Conservation (phyloP, 805 yeast species). For the Sungouiozyma ichnusensis region DNA sequence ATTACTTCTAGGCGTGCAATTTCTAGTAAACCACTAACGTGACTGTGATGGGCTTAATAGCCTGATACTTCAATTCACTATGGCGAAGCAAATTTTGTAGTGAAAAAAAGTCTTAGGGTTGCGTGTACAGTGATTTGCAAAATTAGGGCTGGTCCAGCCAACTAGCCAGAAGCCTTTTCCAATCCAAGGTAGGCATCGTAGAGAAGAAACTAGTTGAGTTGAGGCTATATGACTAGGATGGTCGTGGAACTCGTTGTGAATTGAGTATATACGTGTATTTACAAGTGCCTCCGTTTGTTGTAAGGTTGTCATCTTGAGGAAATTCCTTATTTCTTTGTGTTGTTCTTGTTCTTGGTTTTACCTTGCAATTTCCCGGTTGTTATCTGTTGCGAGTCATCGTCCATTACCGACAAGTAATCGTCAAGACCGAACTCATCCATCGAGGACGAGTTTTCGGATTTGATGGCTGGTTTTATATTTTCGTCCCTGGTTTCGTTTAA, state of each 20-base stretch:
- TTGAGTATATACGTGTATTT: background rate
- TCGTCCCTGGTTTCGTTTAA: conserved; percentile 1
- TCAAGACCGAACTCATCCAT: conserved; percentile 18
- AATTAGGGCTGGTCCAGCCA: too few relatives aligned
- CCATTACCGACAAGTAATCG: conserved; percentile 25
- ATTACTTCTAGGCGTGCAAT: too few relatives aligned
- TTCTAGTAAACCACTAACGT: too few relatives aligned
- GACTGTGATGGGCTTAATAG: background rate
- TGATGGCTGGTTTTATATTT: conserved; percentile 4
- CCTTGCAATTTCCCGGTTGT: conserved; percentile 26
- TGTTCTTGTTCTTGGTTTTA: conserved; percentile 15
- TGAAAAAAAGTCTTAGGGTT: background rate
- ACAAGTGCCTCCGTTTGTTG: too few relatives aligned
- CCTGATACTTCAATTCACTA: background rate
- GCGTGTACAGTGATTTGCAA: background rate
- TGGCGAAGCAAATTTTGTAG: background rate
- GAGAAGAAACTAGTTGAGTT: too few relatives aligned
- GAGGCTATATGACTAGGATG: too few relatives aligned
- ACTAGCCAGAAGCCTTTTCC: too few relatives aligned
- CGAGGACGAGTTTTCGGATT: conserved; percentile 1
- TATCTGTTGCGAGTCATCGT: conserved; percentile 23
- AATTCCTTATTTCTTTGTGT: conserved; percentile 13
- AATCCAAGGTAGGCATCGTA: too few relatives aligned
- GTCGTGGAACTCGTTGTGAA: too few relatives aligned
- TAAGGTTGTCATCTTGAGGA: too few relatives aligned